Evolutionary conservation across 148 eudicot species (phyloP), one percentile per base, ranked within the genome.

Genomic region (Cornus controversa): DNA sequence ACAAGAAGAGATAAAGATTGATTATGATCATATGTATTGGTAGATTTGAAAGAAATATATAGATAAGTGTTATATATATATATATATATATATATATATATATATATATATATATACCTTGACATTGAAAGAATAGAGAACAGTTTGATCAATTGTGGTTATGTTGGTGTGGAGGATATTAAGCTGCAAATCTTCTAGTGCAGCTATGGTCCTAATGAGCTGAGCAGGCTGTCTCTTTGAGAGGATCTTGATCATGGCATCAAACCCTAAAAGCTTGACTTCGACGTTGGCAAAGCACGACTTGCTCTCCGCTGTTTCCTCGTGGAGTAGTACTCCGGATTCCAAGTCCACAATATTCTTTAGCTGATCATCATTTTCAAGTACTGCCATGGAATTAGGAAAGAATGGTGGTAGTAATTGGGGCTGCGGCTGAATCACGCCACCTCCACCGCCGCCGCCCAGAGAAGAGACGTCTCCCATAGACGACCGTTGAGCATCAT

Each of bases 81-180:
- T n/a, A n/a, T n/a, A n/a, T n/a, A n/a, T n/a, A n/a, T n/a, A n/a
- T n/a, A n/a, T n/a, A n/a, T n/a, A n/a, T n/a, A n/a, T n/a, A n/a
- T n/a, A n/a, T n/a, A n/a, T n/a, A n/a, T n/a, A n/a, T n/a, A n/a
- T n/a, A n/a, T 3, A 54, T 60, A 94, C 97, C 99, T 93, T 92
- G 64, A 93, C 92, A 84, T 93, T 91, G 92, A 96, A 96, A 72
- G 99, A 91, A 73, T 96, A 93, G 70, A 96, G 98, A 75, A 96
- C 98, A 65, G 99, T 96, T 74, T 96, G 99, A 73, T 96, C 99
- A 75, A 93, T 96, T 16, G 99, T 93, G 20, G 98, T 96, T 40
- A 96, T 89, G 72, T 96, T 96, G 67, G 98, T 93, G 72, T 96
- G 98, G 34, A 96, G 94, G 73, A 96, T 91, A 70, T 77, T 81